Evolutionary conservation across 805 yeast genomes (phyloP), one percentile per base, ranked within the genome.

Genomic region (Saccharomycopsis lassenensis): DNA sequence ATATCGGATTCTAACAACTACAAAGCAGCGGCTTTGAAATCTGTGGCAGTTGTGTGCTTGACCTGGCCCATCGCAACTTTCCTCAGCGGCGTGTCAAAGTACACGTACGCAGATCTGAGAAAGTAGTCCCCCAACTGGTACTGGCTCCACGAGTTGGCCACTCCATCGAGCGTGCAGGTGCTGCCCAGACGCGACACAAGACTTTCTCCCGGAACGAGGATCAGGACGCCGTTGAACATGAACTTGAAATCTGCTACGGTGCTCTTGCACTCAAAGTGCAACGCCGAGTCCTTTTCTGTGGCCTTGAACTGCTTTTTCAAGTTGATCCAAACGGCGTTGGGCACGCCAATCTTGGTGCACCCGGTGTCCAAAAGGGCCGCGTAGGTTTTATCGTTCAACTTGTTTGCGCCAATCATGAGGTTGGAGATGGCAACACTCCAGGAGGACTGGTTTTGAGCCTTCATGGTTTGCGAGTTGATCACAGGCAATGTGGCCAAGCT

Each of bases 351-450:
- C 22, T 15, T n/a, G 12, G 37, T 31, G 22, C 7, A 20, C 2
- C 40, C 40, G 7, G 40, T 18, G 28, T 36, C 40, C 7, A 36
- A 18, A n/a, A 36, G 22, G 4, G 29, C 40, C 14, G 36, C 28
- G 21, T 24, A 31, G 12, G 12, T 12, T 29, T 27, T 19, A 11
- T 11, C 10, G 14, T 11, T 7, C 6, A 25, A 7, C 19, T 11
- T 7, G n/a, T 30, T 21, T 17, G 24, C 26, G 5, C 40, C 40
- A 24, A 12, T 17, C 14, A 11, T 14, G 8, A 22, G n/a, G 5
- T 12, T 8, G 18, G 25, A 4, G 14, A 14, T n/a, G 15, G 19
- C 23, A 33, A 32, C 14, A 22, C 15, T n/a, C 33, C 29, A 30
- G 21, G 10, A 11, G 28, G 33, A 17, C 15, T 31, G 26, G 12